Evolutionary conservation across 2,329 filamentous ascomycete species (phyloP).

Genomic region (Penicillium sumatraense): DNA sequence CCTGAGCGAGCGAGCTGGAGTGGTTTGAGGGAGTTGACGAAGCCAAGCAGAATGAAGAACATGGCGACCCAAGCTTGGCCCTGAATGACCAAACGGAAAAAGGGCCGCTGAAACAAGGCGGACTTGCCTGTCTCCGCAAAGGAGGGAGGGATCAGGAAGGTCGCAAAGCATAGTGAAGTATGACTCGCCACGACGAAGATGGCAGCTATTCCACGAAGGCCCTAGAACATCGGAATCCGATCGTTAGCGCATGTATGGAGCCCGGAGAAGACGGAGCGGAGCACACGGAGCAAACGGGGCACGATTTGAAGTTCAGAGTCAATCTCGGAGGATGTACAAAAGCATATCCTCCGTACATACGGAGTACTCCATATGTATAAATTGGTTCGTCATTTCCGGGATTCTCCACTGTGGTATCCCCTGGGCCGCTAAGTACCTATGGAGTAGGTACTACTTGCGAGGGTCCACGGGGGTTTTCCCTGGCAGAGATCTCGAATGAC

Average conservation of each 20-base stretch:
- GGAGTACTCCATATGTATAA: too few species aligned
- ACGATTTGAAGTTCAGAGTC: too few species aligned
- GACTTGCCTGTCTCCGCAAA: constrained; percentile 51
- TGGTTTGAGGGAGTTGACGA: constrained; percentile 67
- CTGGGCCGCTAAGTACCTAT: too few species aligned
- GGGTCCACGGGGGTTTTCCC: neutral
- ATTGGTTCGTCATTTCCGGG: neutral
- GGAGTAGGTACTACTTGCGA: neutral
- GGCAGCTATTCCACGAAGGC: constrained; percentile 61
- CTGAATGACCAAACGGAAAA: constrained; percentile 63
- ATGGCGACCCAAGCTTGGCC: constrained; percentile 69
- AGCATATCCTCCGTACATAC: too few species aligned
- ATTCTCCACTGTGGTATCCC: neutral
- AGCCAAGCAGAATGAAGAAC: constrained; percentile 68
- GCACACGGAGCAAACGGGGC: too few species aligned
- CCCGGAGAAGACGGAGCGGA: too few species aligned
- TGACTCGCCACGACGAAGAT: constrained; percentile 61
- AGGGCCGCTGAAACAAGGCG: constrained; percentile 61
- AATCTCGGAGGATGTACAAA: too few species aligned
- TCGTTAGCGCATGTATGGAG: constrained; percentile 1
- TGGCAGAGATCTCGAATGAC: neutral
- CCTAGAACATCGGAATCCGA: constrained; percentile 43
- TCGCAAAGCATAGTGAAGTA: constrained; percentile 57
- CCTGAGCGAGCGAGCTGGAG: constrained; percentile 60
- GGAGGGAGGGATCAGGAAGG: constrained; percentile 55